Evolutionary conservation across 2,329 filamentous ascomycete species (phyloP).

Genomic region (Penicillium sclerotiorum): DNA sequence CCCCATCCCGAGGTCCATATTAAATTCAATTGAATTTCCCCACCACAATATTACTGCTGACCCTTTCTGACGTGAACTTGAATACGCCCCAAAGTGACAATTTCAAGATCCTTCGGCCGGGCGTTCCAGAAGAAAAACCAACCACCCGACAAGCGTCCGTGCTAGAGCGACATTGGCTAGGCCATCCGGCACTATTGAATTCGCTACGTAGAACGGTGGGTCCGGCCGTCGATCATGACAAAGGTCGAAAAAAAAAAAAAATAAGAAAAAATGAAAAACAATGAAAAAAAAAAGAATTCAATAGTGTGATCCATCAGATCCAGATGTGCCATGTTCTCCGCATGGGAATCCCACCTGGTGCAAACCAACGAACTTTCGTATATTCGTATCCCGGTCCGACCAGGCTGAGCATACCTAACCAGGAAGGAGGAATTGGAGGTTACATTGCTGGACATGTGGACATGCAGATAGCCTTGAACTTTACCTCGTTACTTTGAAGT

Average conservation of each 20-base stretch:
- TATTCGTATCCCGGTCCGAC: background rate
- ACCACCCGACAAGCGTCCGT: background rate
- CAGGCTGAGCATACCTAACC: background rate
- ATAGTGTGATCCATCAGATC: slow-evolving; percentile 19
- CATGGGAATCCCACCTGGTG: no score
- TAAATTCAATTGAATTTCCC: no score
- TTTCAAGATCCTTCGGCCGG: slow-evolving; percentile 6
- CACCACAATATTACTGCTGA: no score
- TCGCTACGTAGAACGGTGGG: slow-evolving; percentile 18
- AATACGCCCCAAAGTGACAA: background rate
- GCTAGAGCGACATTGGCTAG: slow-evolving; percentile 6
- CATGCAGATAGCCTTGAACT: no score
- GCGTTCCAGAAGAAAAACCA: slow-evolving; percentile 11
- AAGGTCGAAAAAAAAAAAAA: slow-evolving; percentile 5
- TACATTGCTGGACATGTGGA: background rate
- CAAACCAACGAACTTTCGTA: no score
- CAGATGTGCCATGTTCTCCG: background rate
- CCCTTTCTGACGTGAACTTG: no score
- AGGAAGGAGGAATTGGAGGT: slow-evolving; percentile 1
- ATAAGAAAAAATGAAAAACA: no score
- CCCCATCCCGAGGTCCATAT: no score
- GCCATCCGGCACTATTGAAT: slow-evolving; percentile 23
- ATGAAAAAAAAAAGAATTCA: slow-evolving; percentile 17
- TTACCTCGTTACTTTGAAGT: no score
- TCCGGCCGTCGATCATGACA: slow-evolving; percentile 16